These are phyloP conservation scores for Lanmaoa pseudosensibilis DNA, from an alignment of 768 basidiomycete genomes.

Conservation along the genomic window DNA sequence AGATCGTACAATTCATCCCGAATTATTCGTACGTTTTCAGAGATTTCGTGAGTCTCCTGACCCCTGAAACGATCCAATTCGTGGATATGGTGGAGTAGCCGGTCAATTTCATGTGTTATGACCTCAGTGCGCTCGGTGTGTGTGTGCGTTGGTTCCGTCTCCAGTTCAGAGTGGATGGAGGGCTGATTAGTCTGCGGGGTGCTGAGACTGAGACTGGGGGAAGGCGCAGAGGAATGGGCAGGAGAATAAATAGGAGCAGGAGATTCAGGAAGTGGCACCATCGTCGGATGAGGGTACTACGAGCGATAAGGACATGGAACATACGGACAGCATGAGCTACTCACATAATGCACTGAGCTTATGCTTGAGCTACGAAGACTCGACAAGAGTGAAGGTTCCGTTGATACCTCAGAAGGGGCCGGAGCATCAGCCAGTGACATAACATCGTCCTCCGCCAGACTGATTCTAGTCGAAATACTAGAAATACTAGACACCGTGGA, in stretches of 20 bases:
- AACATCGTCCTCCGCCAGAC: conserved; percentile 34
- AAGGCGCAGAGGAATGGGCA: conserved; percentile 42
- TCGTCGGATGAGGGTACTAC: conserved; percentile 35
- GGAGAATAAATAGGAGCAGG: conserved; percentile 29
- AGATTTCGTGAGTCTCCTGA: conserved; percentile 62
- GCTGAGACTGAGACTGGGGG: conserved; percentile 48
- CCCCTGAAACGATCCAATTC: conserved; percentile 65
- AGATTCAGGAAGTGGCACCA: conserved; percentile 27
- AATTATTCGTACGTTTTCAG: conserved; percentile 67
- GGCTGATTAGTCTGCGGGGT: conserved; percentile 50
- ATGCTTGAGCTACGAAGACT: conserved; percentile 34
- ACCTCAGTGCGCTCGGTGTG: conserved; percentile 42
- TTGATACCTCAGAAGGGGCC: conserved; percentile 41
- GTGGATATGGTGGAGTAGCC: conserved; percentile 53
- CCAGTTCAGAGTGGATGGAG: conserved; percentile 47
- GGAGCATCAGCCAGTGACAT: conserved; percentile 19
- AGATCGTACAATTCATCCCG: conserved; percentile 68
- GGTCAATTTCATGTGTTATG: conserved; percentile 52
- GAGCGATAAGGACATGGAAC: conserved; percentile 1
- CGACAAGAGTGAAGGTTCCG: conserved; percentile 58
- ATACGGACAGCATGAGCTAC: conserved; percentile 18
- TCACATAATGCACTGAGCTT: conserved; percentile 35
- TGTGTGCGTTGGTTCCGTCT: conserved; percentile 43
- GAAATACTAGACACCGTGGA: conserved; percentile 42
- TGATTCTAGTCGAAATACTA: conserved; percentile 42